Evolutionary conservation across 306 rosid genomes (phyloP).

Genomic region (Acacia melanoxylon): DNA sequence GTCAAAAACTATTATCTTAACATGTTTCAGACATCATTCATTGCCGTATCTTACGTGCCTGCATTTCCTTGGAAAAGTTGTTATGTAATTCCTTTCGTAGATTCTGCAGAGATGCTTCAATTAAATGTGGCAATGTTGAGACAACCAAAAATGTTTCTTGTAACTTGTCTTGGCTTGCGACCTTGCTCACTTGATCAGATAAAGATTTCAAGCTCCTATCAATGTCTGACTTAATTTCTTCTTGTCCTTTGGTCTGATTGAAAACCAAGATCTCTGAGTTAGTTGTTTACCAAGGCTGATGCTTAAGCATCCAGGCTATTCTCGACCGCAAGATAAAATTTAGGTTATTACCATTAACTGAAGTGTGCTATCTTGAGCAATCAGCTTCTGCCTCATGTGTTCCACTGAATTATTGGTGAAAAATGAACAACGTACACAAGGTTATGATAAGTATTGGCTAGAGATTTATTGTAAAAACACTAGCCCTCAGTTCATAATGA

Average conservation of each 20-base stretch:
- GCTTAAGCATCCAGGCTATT: constrained; percentile 28
- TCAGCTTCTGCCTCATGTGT: constrained; percentile 69
- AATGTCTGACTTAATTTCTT: constrained; percentile 66
- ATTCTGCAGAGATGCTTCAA: constrained; percentile 61
- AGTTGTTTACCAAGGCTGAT: constrained; percentile 20
- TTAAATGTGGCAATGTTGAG: constrained; percentile 63
- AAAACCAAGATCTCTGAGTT: constrained; percentile 32
- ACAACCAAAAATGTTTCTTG: constrained; percentile 61
- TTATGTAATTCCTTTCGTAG: constrained; percentile 51
- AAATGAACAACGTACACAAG: constrained; percentile 22
- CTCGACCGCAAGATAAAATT: constrained; percentile 26
- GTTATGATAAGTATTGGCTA: not conserved
- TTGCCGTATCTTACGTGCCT: constrained; percentile 48
- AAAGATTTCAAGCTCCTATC: constrained; percentile 69
- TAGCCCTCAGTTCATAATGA: too few relatives aligned
- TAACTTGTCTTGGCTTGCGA: constrained; percentile 54
- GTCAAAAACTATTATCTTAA: not conserved
- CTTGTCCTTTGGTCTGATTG: constrained; percentile 79
- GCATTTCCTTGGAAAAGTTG: constrained; percentile 64
- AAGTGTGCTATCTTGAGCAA: constrained; percentile 62
- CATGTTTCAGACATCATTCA: constrained; percentile 28
- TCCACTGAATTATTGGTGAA: constrained; percentile 58
- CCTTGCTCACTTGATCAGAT: constrained; percentile 56
- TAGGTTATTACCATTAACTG: constrained; percentile 65
- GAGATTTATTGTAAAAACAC: too few relatives aligned